A percentile compares a stretch with the other conserved stretches of the same genome.
Conservation (phyloP, 2,329 filamentous ascomycete genomes). For the Phialophora verrucosa region DNA sequence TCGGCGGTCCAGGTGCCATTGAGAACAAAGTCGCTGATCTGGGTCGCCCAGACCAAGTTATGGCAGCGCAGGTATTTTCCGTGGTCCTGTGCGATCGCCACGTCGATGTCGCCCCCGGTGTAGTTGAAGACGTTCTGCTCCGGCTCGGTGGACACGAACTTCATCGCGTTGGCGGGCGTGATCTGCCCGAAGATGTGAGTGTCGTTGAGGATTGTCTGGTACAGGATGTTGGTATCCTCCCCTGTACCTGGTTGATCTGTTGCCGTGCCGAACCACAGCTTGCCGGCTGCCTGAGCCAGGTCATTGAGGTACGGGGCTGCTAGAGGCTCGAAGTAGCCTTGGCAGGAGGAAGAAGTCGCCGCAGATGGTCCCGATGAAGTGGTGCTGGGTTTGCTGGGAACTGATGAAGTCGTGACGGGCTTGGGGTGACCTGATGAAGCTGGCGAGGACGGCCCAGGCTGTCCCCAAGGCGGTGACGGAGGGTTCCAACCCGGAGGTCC, state of each 20-base stretch:
- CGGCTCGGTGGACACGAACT: slow-evolving; percentile 61
- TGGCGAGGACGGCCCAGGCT: slow-evolving; percentile 6
- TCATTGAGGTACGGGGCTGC: slow-evolving; percentile 55
- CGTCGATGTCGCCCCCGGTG: slow-evolving; percentile 59
- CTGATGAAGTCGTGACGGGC: neutral
- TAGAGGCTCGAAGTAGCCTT: slow-evolving; percentile 25
- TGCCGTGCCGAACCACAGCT: slow-evolving; percentile 63
- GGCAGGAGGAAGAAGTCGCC: slow-evolving; percentile 16
- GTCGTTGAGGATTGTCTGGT: slow-evolving; percentile 62
- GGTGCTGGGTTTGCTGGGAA: neutral
- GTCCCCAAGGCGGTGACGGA: slow-evolving; percentile 9
- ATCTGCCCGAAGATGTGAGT: slow-evolving; percentile 67
- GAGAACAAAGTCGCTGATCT: slow-evolving; percentile 59
- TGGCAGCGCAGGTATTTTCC: slow-evolving; percentile 66
- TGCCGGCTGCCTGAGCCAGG: slow-evolving; percentile 62
- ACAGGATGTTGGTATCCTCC: slow-evolving; percentile 60
- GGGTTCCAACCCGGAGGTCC: slow-evolving; percentile 13
- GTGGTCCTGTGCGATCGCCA: slow-evolving; percentile 48
- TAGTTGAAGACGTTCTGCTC: slow-evolving; percentile 63
- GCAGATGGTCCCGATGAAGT: slow-evolving; percentile 18
- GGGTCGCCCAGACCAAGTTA: slow-evolving; percentile 58
- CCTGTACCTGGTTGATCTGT: slow-evolving; percentile 56
- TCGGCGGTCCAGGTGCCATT: slow-evolving; percentile 61
- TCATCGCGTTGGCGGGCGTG: slow-evolving; percentile 68
- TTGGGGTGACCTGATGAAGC: neutral